Conservation (phyloP, 768 basidiomycete genomes). For the Hypholoma fasciculare region DNA sequence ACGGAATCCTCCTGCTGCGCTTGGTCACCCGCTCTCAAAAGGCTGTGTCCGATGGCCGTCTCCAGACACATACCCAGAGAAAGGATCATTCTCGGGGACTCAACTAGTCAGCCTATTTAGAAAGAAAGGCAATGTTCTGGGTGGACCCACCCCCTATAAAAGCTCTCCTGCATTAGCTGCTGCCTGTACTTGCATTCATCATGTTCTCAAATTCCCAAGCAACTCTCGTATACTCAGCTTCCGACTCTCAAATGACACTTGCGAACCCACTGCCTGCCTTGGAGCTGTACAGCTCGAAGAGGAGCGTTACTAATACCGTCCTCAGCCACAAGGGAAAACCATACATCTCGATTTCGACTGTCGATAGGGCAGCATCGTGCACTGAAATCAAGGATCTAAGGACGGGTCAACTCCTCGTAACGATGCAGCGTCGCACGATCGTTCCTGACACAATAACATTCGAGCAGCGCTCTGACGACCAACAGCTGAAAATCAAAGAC, state of each 20-base stretch:
- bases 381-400: constrained; percentile 1
- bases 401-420: constrained; percentile 1
- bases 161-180: too few relatives aligned
- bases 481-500: constrained; percentile 7
- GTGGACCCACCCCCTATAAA: too few relatives aligned
- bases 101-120: neutral
- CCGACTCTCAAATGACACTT: constrained; percentile 6
- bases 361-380: constrained; percentile 1
- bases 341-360: constrained; percentile 1
- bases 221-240: neutral
- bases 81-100: neutral
- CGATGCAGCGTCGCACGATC: constrained; percentile 3
- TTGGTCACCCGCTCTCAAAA: too few relatives aligned
- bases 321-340: neutral
- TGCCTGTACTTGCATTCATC: neutral
- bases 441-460: constrained; percentile 3
- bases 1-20: too few relatives aligned
- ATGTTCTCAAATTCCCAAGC: neutral
- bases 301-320: constrained; percentile 5
- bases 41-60: neutral
- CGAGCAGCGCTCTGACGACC: neutral
- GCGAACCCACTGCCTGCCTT: constrained; percentile 1
- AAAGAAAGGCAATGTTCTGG: too few relatives aligned
- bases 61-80: neutral
- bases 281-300: constrained; percentile 1